Percentiles rank a stretch among this genome's conserved stretches.
Evolutionary conservation across 352 stramenopile genomes (phyloP).

Genomic region (Phytophthora pisi): DNA sequence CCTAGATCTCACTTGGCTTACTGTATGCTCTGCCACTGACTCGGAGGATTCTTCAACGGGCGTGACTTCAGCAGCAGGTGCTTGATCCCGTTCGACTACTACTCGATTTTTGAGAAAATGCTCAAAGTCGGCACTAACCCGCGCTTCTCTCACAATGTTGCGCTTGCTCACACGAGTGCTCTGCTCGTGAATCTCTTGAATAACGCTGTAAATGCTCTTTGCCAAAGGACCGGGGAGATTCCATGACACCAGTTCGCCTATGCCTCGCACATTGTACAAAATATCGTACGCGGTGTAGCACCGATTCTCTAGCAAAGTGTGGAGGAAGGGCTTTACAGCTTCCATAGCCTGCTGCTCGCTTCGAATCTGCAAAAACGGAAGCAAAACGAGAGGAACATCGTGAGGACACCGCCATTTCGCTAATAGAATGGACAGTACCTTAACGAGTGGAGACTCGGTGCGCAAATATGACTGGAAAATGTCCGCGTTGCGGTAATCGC

Average conservation of each 20-base stretch:
- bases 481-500: slow-evolving; percentile 36
- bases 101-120: slow-evolving; percentile 36
- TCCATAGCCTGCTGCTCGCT: slow-evolving; percentile 58
- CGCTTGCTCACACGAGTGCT: slow-evolving; percentile 43
- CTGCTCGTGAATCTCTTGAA: slow-evolving; percentile 54
- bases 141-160: slow-evolving; percentile 50
- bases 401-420: not conserved
- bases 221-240: slow-evolving; percentile 53
- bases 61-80: not conserved
- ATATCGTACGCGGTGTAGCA: slow-evolving; percentile 66
- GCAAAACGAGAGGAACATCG: not conserved
- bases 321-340: slow-evolving; percentile 41
- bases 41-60: not conserved
- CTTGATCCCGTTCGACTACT: slow-evolving; percentile 6
- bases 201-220: slow-evolving; percentile 56
- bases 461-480: slow-evolving; percentile 53
- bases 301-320: slow-evolving; percentile 45
- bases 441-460: slow-evolving; percentile 41
- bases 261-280: slow-evolving; percentile 52
- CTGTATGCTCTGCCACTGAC: not conserved
- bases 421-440: slow-evolving; percentile 30
- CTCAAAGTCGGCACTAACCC: slow-evolving; percentile 50
- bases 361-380: slow-evolving; percentile 41
- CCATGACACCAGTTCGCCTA: slow-evolving; percentile 63
- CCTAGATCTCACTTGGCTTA: slow-evolving; percentile 23